Evolutionary conservation across 1,284 basidiomycete species (phyloP).

Genomic region (Sphaerobolus stellatus): DNA sequence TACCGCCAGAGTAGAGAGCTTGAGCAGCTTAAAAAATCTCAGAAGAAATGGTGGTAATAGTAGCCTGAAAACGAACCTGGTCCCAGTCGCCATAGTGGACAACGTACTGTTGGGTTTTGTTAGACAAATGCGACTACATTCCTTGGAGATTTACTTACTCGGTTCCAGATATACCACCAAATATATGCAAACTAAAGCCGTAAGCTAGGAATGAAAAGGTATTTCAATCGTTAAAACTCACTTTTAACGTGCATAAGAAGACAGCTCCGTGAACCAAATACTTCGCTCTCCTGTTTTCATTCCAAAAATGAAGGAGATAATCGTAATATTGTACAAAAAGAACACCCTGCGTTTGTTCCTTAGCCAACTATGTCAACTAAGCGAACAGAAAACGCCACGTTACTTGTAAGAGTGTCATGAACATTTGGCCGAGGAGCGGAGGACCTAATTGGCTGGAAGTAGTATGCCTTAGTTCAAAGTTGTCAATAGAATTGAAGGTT

Average conservation of each 20-base stretch:
- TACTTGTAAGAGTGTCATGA: slow-evolving; percentile 7
- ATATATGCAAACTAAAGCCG: slow-evolving; percentile 6
- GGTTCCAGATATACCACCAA: slow-evolving; percentile 1
- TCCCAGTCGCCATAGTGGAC: slow-evolving; percentile 5
- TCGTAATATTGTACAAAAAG: slow-evolving; percentile 10
- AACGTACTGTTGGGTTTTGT: background rate
- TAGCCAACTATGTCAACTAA: background rate
- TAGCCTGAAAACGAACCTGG: background rate
- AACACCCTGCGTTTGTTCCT: background rate
- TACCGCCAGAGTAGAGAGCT: no score
- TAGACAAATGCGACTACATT: background rate
- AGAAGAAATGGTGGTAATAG: no score
- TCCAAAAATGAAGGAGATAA: background rate
- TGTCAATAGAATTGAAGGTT: no score
- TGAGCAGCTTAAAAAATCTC: no score
- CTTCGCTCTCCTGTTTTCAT: slow-evolving; percentile 8
- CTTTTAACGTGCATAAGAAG: background rate
- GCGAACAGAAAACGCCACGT: background rate
- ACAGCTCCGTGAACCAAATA: slow-evolving; percentile 3
- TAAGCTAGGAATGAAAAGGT: background rate
- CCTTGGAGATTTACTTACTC: background rate
- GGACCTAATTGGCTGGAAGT: slow-evolving; percentile 4
- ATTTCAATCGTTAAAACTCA: background rate
- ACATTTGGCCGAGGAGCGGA: background rate
- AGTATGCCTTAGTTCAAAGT: background rate